phyloP scores from a whole-genome alignment of 805 yeast species.

The Debaryomyces prosopidis region DNA sequence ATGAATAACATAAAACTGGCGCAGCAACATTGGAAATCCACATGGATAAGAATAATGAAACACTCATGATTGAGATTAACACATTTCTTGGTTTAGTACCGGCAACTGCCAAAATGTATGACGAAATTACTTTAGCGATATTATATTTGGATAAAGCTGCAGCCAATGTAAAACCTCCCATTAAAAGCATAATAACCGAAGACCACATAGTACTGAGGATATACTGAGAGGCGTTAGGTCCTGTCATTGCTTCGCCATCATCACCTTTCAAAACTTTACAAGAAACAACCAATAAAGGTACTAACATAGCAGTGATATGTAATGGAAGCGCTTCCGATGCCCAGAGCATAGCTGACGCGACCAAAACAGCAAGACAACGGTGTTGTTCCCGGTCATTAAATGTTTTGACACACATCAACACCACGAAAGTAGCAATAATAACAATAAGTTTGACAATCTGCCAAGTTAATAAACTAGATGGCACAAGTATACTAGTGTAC shows the following conservation, averaged over 20 bases:
- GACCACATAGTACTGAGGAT: conserved; percentile 93
- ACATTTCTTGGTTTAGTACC: conserved; percentile 84
- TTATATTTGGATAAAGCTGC: conserved; percentile 92
- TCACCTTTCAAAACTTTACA: conserved; percentile 51
- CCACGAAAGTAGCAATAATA: conserved; percentile 52
- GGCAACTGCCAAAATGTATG: conserved; percentile 75
- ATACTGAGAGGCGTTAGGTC: conserved; percentile 72
- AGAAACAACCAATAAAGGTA: conserved; percentile 48
- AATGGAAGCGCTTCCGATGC: conserved; percentile 54
- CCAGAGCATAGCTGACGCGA: conserved; percentile 53
- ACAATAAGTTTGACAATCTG: conserved; percentile 50
- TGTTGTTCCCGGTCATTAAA: conserved; percentile 65
- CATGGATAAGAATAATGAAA: conserved; percentile 84
- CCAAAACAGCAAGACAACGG: conserved; percentile 70
- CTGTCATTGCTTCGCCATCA: conserved; percentile 50
- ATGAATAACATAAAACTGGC: conserved; percentile 88
- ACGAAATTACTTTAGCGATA: conserved; percentile 82
- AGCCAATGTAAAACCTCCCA: conserved; percentile 95
- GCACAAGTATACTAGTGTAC: conserved; percentile 29
- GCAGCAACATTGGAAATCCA: conserved; percentile 98
- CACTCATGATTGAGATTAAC: conserved; percentile 77
- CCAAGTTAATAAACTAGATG: conserved; percentile 47
- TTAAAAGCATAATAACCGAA: conserved; percentile 81
- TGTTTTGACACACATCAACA: conserved; percentile 55
- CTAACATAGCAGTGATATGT: conserved; percentile 48